Evolutionary conservation across 176 grass and related monocot genomes (phyloP), one percentile per base, ranked within the genome.

Genomic region (Bonia amplexicaulis): DNA sequence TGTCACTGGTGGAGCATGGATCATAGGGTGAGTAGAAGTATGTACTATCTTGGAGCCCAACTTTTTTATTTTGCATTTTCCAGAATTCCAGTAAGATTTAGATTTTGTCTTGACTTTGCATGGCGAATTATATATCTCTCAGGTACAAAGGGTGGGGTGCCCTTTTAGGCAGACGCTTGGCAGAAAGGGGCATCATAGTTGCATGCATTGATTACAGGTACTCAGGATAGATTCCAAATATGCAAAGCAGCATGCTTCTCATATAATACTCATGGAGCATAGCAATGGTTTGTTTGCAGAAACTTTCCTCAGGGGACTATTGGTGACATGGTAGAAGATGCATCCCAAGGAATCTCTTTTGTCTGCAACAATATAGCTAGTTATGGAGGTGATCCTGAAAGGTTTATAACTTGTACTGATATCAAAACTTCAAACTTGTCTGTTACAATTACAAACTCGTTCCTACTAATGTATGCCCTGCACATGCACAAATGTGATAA

Each of bases 61-160:
- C 37, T 33, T 39, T 76, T 33, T 84, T 45, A 10, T 42, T 47
- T 45, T 59, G 25, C 20, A 44, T 78, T 66, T 69, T 46, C 25
- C 14, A 29, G 22, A 82, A 29, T 64, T 39, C 48, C 14, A 10
- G 25, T 46, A 72, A 86, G 40, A 25, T 73, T 63, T 31, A 69
- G 4, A 48, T 72, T 78, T 46, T 66, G 19, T 65, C 16, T 74
- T 53, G 48, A 69, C 23, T 44, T 51, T 60, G 17, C 48, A 39
- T 52, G 19, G 7, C 6, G 8, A 66, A 20, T 84, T 42, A 51
- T 66, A 79, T 87, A 42, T 87, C 41, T 69, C 20, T 53, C 78
- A 98, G 96, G 66, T 98, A 98, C 87, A 98, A 98, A 93, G 96
- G 85, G 19, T 98, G 96, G 96, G 93, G 96, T 79, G 87, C 93